Base-by-base conservation (phyloP, 1,139 yeast genomes). In the Suhomyces yuchorum region DNA sequence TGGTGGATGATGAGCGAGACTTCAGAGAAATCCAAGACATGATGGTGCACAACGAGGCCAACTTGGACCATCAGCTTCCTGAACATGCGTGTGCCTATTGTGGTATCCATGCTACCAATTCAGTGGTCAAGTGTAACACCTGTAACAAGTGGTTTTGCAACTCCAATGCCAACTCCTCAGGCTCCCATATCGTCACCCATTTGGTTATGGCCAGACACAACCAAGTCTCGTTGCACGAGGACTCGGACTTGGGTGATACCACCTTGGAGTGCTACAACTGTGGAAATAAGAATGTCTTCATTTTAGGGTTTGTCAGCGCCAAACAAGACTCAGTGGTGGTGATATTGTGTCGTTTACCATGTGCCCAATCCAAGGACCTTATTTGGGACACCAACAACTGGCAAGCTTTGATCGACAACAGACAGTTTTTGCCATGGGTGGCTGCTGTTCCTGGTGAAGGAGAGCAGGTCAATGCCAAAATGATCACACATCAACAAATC, bases 61-160 rank as follows among this genome's bases (percentile, higher is more conserved):
- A 48, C 12, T 39, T 34, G 19, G 49, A 51, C 8, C 41, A 39
- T 8, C 32, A 37, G 20, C 47, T 60, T 15, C 67, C 73, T 1
- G 66, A 59, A 20, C 68, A 72, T 58, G 81, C 86, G 0, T 85
- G 92, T 59, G 72, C 85, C 1, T 91, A 91, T 63, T 92, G 97
- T 70, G 95, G 92, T 1, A 76, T 89, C 32, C 84, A 84, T 54
- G 69, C 81, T 5, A 78, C 90, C 0, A 67, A 81, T 8, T 76
- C 86, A 42, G 87, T 91, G 18, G 87, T 87, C 37, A 83, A 85
- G 57, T 92, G 98, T 70, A 80, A 81, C 50, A 75, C 80, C 4
- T 91, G 97, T 67, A 68, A 81, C 59, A 85, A 84, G 63, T 92
- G 97, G 97, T 92, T 92, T 64, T 92, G 98, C 70, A 92, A 92